phyloP scores from a whole-genome alignment of 306 rosid genomes.

The Vigna mungo region DNA sequence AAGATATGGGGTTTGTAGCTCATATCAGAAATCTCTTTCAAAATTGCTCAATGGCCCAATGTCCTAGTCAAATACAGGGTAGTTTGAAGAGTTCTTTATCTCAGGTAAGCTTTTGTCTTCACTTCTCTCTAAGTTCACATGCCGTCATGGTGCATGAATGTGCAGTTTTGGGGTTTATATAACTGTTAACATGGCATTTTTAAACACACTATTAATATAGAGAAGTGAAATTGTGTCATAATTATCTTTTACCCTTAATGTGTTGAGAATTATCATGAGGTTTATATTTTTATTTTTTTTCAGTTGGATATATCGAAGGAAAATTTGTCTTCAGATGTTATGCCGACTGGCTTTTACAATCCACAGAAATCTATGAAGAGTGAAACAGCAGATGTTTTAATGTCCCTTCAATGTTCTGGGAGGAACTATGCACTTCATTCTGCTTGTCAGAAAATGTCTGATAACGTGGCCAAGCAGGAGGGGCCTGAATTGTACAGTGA shows the following conservation, averaged over 20 bases:
- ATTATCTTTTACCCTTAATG: conserved; percentile 14
- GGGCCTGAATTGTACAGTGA: conserved; percentile 57
- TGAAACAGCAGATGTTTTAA: conserved; percentile 55
- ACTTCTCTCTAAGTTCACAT: conserved; percentile 31
- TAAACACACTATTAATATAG: background rate
- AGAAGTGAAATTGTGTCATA: conserved; percentile 23
- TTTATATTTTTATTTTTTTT: conserved; percentile 42
- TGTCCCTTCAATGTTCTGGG: conserved; percentile 53
- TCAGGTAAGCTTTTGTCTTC: conserved; percentile 60
- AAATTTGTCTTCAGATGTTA: conserved; percentile 55
- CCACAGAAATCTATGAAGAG: conserved; percentile 52
- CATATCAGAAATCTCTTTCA: conserved; percentile 74
- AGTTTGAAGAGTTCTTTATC: conserved; percentile 56
- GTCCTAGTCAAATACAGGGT: conserved; percentile 55
- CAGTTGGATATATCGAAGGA: conserved; percentile 56
- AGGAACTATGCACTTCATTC: conserved; percentile 55
- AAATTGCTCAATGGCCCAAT: conserved; percentile 52
- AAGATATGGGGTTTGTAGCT: conserved; percentile 70
- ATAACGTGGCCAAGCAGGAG: conserved; percentile 61
- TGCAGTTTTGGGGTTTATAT: conserved; percentile 13
- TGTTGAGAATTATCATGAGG: conserved; percentile 28
- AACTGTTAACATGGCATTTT: conserved; percentile 11
- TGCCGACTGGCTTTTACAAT: conserved; percentile 53
- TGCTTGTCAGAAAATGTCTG: conserved; percentile 58
- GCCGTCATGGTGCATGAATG: conserved; percentile 12